Evolutionary conservation across 2,329 filamentous ascomycete genomes (phyloP).

Genomic region (Ampelomyces quisqualis): DNA sequence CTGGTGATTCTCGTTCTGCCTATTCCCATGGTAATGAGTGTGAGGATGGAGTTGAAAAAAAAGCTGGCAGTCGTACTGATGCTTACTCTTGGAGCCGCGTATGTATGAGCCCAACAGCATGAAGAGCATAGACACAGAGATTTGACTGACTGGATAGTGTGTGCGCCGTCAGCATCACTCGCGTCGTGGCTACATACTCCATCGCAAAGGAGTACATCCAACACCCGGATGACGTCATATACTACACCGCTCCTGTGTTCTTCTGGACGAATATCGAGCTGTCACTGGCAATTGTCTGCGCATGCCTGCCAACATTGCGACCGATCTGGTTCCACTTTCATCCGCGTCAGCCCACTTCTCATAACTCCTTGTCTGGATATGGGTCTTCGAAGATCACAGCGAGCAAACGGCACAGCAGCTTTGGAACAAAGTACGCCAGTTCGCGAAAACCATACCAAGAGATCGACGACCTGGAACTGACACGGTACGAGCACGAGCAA

Average conservation of each 20-base stretch:
- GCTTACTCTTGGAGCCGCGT: conserved; percentile 24
- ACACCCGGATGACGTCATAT: conserved; percentile 23
- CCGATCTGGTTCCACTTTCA: conserved; percentile 26
- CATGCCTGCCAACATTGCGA: conserved; percentile 28
- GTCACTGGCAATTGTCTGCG: conserved; percentile 26
- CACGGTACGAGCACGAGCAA: conserved; percentile 7
- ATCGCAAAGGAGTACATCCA: conserved; percentile 23
- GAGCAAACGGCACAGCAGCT: conserved; percentile 12
- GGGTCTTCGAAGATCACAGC: conserved; percentile 16
- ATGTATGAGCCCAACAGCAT: conserved; percentile 1
- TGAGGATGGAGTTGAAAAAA: conserved; percentile 20
- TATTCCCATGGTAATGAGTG: conserved; percentile 26
- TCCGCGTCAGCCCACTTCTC: conserved; percentile 12
- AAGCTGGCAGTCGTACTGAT: conserved; percentile 26
- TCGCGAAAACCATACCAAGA: conserved; percentile 20
- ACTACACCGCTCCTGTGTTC: conserved; percentile 30
- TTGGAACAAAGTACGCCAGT: conserved; percentile 9
- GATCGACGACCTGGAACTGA: conserved; percentile 26
- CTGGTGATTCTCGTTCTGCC: conserved; percentile 26
- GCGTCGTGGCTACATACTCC: conserved; percentile 20
- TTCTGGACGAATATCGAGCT: conserved; percentile 37
- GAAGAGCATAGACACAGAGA: not conserved
- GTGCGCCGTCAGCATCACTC: conserved; percentile 24
- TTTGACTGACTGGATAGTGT: conserved; percentile 15
- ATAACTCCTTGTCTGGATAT: conserved; percentile 12